These are phyloP conservation scores for Gillenia trifoliata DNA, from an alignment of 306 rosid species.

Conservation along the genomic window DNA sequence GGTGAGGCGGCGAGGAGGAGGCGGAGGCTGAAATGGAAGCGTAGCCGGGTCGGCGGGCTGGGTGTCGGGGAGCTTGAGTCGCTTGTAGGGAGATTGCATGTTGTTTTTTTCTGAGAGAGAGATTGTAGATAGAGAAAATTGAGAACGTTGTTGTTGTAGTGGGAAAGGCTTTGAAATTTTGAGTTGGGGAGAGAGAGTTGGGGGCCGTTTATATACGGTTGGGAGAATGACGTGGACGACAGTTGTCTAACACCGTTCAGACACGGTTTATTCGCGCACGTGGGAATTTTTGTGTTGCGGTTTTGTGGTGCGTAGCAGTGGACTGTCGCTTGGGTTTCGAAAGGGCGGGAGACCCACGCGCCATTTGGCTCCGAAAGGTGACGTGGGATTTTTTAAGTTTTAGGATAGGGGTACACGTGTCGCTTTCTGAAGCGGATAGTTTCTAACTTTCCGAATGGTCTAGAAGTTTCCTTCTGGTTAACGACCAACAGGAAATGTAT, in stretches of 20 bases:
- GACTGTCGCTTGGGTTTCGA: background rate
- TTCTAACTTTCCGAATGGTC: background rate
- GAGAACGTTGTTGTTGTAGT: background rate
- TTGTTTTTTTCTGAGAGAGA: background rate
- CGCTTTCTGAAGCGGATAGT: background rate
- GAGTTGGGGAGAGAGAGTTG: background rate
- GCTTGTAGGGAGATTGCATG: constrained; percentile 32
- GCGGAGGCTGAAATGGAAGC: background rate
- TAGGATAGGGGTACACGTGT: background rate
- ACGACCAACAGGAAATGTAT: background rate
- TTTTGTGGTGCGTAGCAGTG: background rate
- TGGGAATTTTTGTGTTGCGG: background rate
- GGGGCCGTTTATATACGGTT: constrained; percentile 28
- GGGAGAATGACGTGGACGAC: constrained; percentile 37
- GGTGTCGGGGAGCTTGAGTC: background rate
- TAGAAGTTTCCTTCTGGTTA: background rate
- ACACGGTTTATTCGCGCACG: constrained; percentile 23
- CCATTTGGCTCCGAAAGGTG: background rate
- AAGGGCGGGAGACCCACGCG: background rate
- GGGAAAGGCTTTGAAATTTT: background rate
- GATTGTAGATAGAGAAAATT: background rate
- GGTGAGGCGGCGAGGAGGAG: constrained; percentile 26
- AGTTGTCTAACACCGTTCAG: constrained; percentile 31
- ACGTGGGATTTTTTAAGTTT: background rate
- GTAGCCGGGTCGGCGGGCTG: background rate